phyloP scores from a whole-genome alignment of 2,329 filamentous ascomycete species.

The Pseudogymnoascus sp. region DNA sequence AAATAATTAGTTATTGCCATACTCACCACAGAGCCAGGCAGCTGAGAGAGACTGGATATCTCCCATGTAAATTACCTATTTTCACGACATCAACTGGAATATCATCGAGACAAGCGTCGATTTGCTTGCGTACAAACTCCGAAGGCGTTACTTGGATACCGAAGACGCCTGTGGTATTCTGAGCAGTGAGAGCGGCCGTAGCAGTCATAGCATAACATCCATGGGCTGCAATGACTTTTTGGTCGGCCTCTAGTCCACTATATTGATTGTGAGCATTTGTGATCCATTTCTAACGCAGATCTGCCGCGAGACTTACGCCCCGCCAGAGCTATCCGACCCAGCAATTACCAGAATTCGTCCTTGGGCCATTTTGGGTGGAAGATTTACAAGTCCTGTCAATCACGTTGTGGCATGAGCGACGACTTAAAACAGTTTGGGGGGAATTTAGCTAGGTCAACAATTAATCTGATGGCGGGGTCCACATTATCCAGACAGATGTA shows the following conservation, averaged over 20 bases:
- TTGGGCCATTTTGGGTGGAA: constrained; percentile 20
- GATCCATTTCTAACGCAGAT: constrained; percentile 4
- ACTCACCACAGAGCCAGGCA: background rate
- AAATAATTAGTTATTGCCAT: background rate
- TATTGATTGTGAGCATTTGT: constrained; percentile 5
- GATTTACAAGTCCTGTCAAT: background rate
- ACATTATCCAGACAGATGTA: background rate
- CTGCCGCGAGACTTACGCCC: constrained; percentile 49
- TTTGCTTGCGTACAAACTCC: constrained; percentile 73
- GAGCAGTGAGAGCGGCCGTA: constrained; percentile 89
- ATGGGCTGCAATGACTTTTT: constrained; percentile 88
- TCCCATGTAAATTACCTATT: constrained; percentile 53
- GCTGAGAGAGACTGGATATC: background rate
- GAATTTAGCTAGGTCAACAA: background rate
- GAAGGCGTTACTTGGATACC: constrained; percentile 73
- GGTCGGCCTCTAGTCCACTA: constrained; percentile 90
- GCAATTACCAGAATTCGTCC: constrained; percentile 58
- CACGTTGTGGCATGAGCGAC: background rate
- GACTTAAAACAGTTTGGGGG: background rate
- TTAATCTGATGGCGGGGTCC: background rate
- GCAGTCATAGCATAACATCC: constrained; percentile 94
- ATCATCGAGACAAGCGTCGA: constrained; percentile 76
- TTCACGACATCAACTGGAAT: constrained; percentile 86
- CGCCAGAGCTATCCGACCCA: constrained; percentile 66
- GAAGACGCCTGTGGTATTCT: constrained; percentile 80